phyloP scores from a whole-genome alignment of 1,284 basidiomycete genomes.

The Marasmius fiardii region DNA sequence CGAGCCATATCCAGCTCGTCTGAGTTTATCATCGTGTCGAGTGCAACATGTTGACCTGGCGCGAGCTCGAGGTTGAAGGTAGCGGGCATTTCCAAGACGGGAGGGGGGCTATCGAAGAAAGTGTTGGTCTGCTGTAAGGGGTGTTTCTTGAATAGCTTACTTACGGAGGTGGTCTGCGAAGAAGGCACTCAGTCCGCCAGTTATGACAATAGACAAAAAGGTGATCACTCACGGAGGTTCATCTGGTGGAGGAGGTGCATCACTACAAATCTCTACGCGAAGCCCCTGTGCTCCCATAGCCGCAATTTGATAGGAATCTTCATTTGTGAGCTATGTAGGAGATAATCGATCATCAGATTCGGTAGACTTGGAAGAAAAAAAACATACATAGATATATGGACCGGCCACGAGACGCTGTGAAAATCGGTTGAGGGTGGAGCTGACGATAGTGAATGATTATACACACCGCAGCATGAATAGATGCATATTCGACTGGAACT shows the following conservation, averaged over 20 bases:
- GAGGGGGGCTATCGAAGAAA: slow-evolving; percentile 56
- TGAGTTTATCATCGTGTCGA: slow-evolving; percentile 72
- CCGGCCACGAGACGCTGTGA: slow-evolving; percentile 68
- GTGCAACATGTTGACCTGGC: slow-evolving; percentile 70
- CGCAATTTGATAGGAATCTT: slow-evolving; percentile 82
- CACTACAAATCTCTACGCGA: slow-evolving; percentile 77
- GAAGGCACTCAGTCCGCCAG: neutral
- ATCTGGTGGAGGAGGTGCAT: slow-evolving; percentile 74
- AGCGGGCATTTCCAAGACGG: slow-evolving; percentile 81
- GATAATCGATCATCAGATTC: slow-evolving; percentile 1
- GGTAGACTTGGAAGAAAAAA: neutral
- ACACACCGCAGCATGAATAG: slow-evolving; percentile 73
- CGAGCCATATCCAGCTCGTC: slow-evolving; percentile 82
- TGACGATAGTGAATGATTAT: slow-evolving; percentile 1
- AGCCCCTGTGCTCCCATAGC: slow-evolving; percentile 73
- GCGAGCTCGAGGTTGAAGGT: slow-evolving; percentile 74
- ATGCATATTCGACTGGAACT: slow-evolving; percentile 79
- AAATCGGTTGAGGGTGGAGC: slow-evolving; percentile 15
- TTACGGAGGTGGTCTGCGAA: slow-evolving; percentile 64
- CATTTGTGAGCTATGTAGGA: slow-evolving; percentile 58
- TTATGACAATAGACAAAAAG: neutral
- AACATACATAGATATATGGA: slow-evolving; percentile 72
- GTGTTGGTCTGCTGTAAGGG: neutral
- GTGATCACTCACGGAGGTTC: slow-evolving; percentile 66
- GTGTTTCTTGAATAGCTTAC: slow-evolving; percentile 24